Conservation (phyloP, 768 basidiomycete species). For the Russula sp. region DNA sequence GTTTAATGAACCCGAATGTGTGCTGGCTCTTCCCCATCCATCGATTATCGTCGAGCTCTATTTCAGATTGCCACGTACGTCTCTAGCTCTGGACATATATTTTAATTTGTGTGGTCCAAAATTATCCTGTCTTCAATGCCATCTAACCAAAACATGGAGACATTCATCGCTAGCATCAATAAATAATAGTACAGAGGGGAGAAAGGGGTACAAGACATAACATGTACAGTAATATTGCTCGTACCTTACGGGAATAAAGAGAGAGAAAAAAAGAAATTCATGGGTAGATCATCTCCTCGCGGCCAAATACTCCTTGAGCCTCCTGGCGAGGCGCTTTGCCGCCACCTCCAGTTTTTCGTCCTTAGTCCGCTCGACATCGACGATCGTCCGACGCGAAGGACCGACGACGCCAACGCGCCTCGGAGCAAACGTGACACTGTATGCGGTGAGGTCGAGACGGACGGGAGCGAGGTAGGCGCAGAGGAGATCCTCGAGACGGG, state of each 20-base stretch:
- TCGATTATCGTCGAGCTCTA: too few species aligned
- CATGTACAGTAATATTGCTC: background rate
- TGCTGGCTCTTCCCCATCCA: too few species aligned
- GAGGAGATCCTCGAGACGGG: conserved; percentile 74
- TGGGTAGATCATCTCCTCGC: background rate
- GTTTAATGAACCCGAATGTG: too few species aligned
- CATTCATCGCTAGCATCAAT: too few species aligned
- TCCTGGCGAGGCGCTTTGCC: conserved; percentile 29
- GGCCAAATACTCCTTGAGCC: conserved; percentile 21
- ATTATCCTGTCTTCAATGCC: too few species aligned
- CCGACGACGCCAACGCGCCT: conserved; percentile 18
- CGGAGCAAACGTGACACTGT: conserved; percentile 16
- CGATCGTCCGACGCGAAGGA: conserved; percentile 28
- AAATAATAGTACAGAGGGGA: too few species aligned
- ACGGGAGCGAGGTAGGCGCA: conserved; percentile 42
- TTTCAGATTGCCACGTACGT: too few species aligned
- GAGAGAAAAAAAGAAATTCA: background rate
- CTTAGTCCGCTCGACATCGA: conserved; percentile 27
- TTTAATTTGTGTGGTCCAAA: too few species aligned
- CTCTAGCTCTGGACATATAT: too few species aligned
- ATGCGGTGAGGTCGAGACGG: conserved; percentile 35
- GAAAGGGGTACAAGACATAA: background rate
- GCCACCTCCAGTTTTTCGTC: conserved; percentile 32
- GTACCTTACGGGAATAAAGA: background rate
- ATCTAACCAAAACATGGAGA: too few species aligned